A percentile compares a stretch with the other conserved stretches of the same genome.
Evolutionary conservation across 2,329 filamentous ascomycete species (phyloP).

Genomic region (Pseudocercospora cruenta): DNA sequence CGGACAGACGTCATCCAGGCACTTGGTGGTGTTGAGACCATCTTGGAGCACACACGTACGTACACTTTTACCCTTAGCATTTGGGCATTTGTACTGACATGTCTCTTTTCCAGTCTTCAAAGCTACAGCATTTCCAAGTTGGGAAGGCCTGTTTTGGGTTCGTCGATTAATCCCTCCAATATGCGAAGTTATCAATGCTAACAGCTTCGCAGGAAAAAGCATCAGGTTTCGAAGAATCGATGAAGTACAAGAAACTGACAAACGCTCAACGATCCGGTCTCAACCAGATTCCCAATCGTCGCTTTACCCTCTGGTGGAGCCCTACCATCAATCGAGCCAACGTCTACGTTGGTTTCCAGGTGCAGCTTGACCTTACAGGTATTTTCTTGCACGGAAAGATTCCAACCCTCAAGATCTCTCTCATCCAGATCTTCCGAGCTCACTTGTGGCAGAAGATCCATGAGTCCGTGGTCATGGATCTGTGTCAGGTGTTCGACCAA

Average conservation of each 20-base stretch:
- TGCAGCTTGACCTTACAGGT: constrained; percentile 94
- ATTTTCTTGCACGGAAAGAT: constrained; percentile 99
- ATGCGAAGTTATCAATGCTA: no score
- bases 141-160: constrained; percentile 96
- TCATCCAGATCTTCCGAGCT: constrained; percentile 98
- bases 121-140: constrained; percentile 92
- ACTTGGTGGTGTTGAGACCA: constrained; percentile 93
- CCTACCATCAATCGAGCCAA: constrained; percentile 65
- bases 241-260: constrained; percentile 99
- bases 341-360: constrained; percentile 99
- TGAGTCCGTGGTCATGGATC: constrained; percentile 97
- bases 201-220: no score
- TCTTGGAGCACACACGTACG: constrained; percentile 65
- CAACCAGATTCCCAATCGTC: constrained; percentile 97
- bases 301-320: constrained; percentile 98
- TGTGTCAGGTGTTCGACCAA: constrained; percentile 98
- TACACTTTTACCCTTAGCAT: constrained; percentile 76
- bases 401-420: constrained; percentile 92
- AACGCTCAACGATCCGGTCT: constrained; percentile 96
- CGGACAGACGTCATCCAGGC: constrained; percentile 96
- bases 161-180: no score
- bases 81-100: not conserved
- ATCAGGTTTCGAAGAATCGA: constrained; percentile 53
- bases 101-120: constrained; percentile 69
- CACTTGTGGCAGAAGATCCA: constrained; percentile 99